A percentile compares a stretch with the other conserved stretches of the same genome.
phyloP scores from a whole-genome alignment of 2,329 filamentous ascomycete genomes.

The Fusarium citri region DNA sequence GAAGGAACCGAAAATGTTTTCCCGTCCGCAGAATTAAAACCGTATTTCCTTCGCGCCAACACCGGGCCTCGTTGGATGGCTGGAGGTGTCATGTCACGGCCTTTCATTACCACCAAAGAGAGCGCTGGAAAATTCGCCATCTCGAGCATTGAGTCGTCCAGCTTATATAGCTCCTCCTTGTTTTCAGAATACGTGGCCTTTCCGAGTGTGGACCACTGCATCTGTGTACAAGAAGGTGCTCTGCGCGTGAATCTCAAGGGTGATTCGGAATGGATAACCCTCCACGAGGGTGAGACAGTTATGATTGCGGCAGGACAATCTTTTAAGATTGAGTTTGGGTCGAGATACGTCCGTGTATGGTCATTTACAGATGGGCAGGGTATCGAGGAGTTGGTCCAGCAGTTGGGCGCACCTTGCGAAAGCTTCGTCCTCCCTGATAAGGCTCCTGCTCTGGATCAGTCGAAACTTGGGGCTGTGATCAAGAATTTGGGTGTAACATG shows the following conservation, averaged over 20 bases:
- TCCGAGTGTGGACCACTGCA: slow-evolving; percentile 61
- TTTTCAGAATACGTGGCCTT: slow-evolving; percentile 57
- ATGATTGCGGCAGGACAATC: slow-evolving; percentile 60
- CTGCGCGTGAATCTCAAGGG: slow-evolving; percentile 54
- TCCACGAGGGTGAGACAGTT: slow-evolving; percentile 60
- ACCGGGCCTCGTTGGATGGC: slow-evolving; percentile 60
- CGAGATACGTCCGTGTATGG: slow-evolving; percentile 59
- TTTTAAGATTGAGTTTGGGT: slow-evolving; percentile 59
- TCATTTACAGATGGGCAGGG: slow-evolving; percentile 63
- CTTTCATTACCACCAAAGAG: slow-evolving; percentile 60
- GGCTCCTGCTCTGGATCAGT: slow-evolving; percentile 2
- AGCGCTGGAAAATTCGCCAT: slow-evolving; percentile 63
- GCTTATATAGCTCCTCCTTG: slow-evolving; percentile 51
- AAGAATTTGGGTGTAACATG: slow-evolving; percentile 5
- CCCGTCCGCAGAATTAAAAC: slow-evolving; percentile 50
- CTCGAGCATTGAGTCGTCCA: slow-evolving; percentile 62
- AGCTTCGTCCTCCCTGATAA: slow-evolving; percentile 55
- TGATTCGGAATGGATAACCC: slow-evolving; percentile 39
- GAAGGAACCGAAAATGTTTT: slow-evolving; percentile 54
- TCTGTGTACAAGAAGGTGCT: slow-evolving; percentile 61
- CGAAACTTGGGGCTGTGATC: neutral
- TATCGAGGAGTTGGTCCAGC: slow-evolving; percentile 59
- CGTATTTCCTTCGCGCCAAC: slow-evolving; percentile 65
- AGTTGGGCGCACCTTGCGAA: slow-evolving; percentile 50
- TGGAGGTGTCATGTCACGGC: slow-evolving; percentile 59